Percentiles rank a stretch among this genome's conserved stretches.
These are phyloP conservation scores for Penicillium argentinense DNA, from an alignment of 495 filamentous ascomycete species.

Conservation along the genomic window DNA sequence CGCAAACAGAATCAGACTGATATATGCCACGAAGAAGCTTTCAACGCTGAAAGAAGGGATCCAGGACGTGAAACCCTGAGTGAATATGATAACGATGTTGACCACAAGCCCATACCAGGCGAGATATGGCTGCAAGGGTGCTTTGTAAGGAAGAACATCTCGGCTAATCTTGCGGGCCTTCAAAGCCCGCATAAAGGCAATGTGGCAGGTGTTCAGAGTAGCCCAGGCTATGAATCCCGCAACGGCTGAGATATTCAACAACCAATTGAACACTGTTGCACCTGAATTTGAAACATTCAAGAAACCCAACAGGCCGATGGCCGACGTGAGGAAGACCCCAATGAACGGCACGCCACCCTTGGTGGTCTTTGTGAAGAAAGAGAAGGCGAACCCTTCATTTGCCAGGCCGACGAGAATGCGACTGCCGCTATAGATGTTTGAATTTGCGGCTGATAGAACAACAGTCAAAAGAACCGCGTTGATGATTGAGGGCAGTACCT, in stretches of 20 bases:
- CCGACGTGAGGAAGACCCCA: slow-evolving; percentile 37
- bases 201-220: slow-evolving; percentile 51
- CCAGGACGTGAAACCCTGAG: slow-evolving; percentile 62
- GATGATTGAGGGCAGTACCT: slow-evolving; percentile 63
- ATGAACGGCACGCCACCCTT: slow-evolving; percentile 42
- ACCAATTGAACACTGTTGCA: slow-evolving; percentile 44
- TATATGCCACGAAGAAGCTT: slow-evolving; percentile 53
- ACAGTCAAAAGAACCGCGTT: slow-evolving; percentile 68
- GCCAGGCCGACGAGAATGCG: slow-evolving; percentile 57
- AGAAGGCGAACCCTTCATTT: slow-evolving; percentile 51
- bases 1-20: slow-evolving; percentile 53
- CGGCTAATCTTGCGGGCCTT: slow-evolving; percentile 45
- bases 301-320: slow-evolving; percentile 46
- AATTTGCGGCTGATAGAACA: slow-evolving; percentile 65
- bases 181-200: slow-evolving; percentile 54
- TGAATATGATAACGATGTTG: slow-evolving; percentile 57
- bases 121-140: slow-evolving; percentile 50
- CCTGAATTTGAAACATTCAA: slow-evolving; percentile 36
- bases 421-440: slow-evolving; percentile 66
- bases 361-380: slow-evolving; percentile 40
- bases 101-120: slow-evolving; percentile 55
- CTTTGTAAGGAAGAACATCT: slow-evolving; percentile 49
- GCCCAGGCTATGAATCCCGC: slow-evolving; percentile 61
- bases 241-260: slow-evolving; percentile 54
- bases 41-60: slow-evolving; percentile 51